Conservation (phyloP, 2,329 filamentous ascomycete species). For the Fusarium sp. region DNA sequence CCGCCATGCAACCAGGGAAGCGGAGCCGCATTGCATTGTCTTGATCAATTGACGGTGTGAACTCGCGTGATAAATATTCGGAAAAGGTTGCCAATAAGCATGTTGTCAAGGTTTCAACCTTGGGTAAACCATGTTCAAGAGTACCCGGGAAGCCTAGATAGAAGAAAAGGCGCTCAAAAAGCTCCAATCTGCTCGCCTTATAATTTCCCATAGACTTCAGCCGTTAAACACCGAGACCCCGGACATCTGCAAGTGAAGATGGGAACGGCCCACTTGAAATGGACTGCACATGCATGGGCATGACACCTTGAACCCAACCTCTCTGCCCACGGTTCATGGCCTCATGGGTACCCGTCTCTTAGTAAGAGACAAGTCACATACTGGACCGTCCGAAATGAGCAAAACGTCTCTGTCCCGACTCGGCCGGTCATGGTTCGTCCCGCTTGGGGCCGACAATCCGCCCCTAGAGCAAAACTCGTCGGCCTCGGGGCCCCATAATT, state of each 20-base stretch:
- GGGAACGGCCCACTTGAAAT: conserved; percentile 1
- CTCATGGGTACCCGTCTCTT: conserved; percentile 1
- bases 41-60: not conserved
- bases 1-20: not conserved
- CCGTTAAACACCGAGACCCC: not conserved
- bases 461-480: conserved; percentile 28
- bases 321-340: not conserved
- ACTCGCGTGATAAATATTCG: not conserved
- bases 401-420: conserved; percentile 16
- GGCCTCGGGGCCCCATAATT: conserved; percentile 31
- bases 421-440: conserved; percentile 30
- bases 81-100: not conserved
- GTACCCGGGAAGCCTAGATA: not conserved
- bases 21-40: conserved; percentile 8
- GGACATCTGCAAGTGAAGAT: not conserved
- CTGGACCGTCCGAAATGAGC: not conserved
- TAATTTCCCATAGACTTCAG: not conserved
- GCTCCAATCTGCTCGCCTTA: not conserved
- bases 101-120: not conserved
- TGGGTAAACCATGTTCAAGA: not conserved
- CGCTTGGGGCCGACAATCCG: conserved; percentile 35
- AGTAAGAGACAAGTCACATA: not conserved
- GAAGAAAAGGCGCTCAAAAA: not conserved
- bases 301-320: not conserved
- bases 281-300: not conserved